Evolutionary conservation across 108 stramenopile genomes (phyloP).

Genomic region (Cyclotella choctawhatcheeana): DNA sequence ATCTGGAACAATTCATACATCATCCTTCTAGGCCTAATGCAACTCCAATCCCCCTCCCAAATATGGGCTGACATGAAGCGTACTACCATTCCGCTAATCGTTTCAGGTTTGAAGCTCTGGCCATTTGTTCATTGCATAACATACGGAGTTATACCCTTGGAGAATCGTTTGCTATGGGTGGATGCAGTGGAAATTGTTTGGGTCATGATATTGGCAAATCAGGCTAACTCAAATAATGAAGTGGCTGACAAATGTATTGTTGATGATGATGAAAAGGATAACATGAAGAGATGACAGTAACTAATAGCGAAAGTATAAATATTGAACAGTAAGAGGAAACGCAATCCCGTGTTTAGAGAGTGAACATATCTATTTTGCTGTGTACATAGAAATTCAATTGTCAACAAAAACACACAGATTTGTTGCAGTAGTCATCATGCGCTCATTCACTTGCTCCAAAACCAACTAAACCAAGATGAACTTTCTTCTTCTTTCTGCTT

Average conservation of each 20-base stretch:
- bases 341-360: neutral
- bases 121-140: slow-evolving; percentile 86
- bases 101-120: slow-evolving; percentile 85
- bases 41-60: slow-evolving; percentile 39
- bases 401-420: too few species aligned
- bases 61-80: slow-evolving; percentile 77
- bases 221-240: slow-evolving; percentile 29
- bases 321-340: too few species aligned
- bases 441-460: neutral
- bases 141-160: slow-evolving; percentile 79
- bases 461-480: slow-evolving; percentile 8
- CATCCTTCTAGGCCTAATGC: slow-evolving; percentile 66
- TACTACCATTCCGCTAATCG: slow-evolving; percentile 76
- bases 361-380: neutral
- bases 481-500: neutral
- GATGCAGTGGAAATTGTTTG: slow-evolving; percentile 90
- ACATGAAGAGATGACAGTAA: neutral
- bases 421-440: too few species aligned
- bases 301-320: too few species aligned
- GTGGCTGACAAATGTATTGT: neutral
- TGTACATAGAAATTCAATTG: too few species aligned
- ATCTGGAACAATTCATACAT: slow-evolving; percentile 73
- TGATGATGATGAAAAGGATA: neutral
- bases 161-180: slow-evolving; percentile 87
- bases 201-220: slow-evolving; percentile 84